Base-by-base conservation (phyloP, 495 filamentous ascomycete species). In the Talaromyces proteolyticus region DNA sequence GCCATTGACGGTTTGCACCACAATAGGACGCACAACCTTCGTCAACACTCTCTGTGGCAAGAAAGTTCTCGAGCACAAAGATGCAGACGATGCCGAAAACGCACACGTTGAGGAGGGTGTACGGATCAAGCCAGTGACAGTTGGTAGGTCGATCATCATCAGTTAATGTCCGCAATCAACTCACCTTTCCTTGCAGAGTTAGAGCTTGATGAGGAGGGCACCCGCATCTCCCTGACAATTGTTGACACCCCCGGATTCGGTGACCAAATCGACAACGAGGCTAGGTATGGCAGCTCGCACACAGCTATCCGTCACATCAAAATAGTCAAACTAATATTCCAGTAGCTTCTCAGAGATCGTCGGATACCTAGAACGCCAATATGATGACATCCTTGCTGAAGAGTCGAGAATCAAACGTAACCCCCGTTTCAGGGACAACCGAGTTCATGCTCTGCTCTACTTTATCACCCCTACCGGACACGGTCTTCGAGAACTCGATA, bases 321-420 rank as follows among this genome's bases (percentile, higher is more conserved):
- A n/a, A n/a, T n/a, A n/a, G n/a, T n/a, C n/a, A 36, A 43, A 53
- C 67, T 74, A 51, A 72, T 61, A 29, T 48, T 49, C 24, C 16
- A 44, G 44, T 44, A 96, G 89, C 78, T 98, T 98, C 67, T 83
- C 85, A 44, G 93, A 96, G 70, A 98, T 98, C 64, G 89, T 94
- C 43, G 93, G 90, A 55, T 96, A 94, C 70, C 86, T 98, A 48
- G 93, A 98, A 76, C 82, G 92, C 70, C 92, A 97, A 82, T 97
- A 96, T 73, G 93, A 98, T 73, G 91, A 97, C 63, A 97, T 98
- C 73, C 80, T 98, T 48, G 93, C 93, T 36, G 91, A 96, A 76
- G 93, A 98, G 74, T 97, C 93, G 58, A 90, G 93, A 77, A 98
- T 98, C 76, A 98, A 98, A 86, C 93, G 93, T 87, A 98, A 98